Percentiles rank a stretch among this genome's conserved stretches.
Evolutionary conservation across 352 stramenopile genomes (phyloP).

Genomic region (Peronospora farinosa): DNA sequence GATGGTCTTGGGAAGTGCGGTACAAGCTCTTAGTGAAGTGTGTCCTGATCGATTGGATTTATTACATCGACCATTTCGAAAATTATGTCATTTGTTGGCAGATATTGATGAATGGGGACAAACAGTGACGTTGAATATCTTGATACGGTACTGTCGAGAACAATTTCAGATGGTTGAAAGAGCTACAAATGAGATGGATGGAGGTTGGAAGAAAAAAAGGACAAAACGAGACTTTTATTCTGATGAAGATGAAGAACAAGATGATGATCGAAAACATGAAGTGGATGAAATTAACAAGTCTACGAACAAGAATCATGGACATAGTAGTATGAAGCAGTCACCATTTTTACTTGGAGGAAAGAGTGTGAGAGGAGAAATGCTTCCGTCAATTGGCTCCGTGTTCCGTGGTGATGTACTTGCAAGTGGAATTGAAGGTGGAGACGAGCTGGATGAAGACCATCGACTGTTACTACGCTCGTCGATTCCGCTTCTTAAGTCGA

Average conservation of each 20-base stretch:
- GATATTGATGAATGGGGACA: conserved; percentile 99
- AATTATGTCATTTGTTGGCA: conserved; percentile 95
- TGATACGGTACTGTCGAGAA: conserved; percentile 93
- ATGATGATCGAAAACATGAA: conserved; percentile 81
- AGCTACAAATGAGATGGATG: conserved; percentile 39
- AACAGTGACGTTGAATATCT: conserved; percentile 90
- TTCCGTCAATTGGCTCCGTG: conserved; percentile 69
- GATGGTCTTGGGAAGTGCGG: conserved; percentile 95
- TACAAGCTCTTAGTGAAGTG: conserved; percentile 94
- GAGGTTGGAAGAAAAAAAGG: conserved; percentile 62
- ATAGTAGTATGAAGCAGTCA: conserved; percentile 28
- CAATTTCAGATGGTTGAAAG: conserved; percentile 84
- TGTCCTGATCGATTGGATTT: conserved; percentile 93
- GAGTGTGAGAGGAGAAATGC: conserved; percentile 29
- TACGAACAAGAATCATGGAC: conserved; percentile 19
- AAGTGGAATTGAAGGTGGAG: conserved; percentile 56
- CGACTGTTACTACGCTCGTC: conserved; percentile 91
- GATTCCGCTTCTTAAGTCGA: conserved; percentile 94
- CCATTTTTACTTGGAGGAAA: conserved; percentile 40
- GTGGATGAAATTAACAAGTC: conserved; percentile 12
- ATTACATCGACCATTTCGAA: conserved; percentile 93
- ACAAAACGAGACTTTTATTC: conserved; percentile 93
- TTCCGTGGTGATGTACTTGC: conserved; percentile 64
- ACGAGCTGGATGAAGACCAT: conserved; percentile 94
- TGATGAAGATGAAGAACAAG: conserved; percentile 95